These are phyloP conservation scores for Ophiocordyceps camponoti-rufipedis DNA, from an alignment of 2,329 filamentous ascomycete species.

Conservation along the genomic window DNA sequence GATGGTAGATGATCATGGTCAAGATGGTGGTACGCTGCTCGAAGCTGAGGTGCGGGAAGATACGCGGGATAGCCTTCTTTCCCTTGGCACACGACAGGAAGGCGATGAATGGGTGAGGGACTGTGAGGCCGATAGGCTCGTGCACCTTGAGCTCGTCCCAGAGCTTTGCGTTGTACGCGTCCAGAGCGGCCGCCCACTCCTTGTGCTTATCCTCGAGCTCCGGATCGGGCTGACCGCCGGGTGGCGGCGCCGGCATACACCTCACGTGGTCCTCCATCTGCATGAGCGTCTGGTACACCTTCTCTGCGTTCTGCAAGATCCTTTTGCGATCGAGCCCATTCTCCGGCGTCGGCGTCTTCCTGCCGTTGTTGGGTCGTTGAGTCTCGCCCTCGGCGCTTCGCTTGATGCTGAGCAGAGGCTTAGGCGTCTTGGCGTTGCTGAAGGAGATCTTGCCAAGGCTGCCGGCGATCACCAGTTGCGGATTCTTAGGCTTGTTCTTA, in stretches of 20 bases:
- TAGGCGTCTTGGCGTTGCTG: conserved; percentile 95
- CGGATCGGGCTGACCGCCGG: conserved; percentile 38
- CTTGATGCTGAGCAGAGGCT: conserved; percentile 90
- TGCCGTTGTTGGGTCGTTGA: conserved; percentile 31
- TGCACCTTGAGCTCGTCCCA: conserved; percentile 85
- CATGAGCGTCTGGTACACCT: conserved; percentile 77
- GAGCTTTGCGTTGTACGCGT: conserved; percentile 57
- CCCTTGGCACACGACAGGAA: conserved; percentile 90
- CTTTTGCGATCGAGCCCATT: conserved; percentile 61
- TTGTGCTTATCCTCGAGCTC: conserved; percentile 56
- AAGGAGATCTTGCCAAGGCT: conserved; percentile 97
- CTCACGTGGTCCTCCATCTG: conserved; percentile 86
- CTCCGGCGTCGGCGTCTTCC: conserved; percentile 16
- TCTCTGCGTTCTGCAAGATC: conserved; percentile 72
- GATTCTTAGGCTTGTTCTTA: conserved; percentile 95
- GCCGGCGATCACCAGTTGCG: conserved; percentile 88
- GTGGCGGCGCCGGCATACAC: conserved; percentile 50
- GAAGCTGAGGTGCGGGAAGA: conserved; percentile 83
- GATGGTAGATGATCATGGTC: conserved; percentile 86
- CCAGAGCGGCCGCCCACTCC: conserved; percentile 46
- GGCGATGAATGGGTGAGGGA: conserved; percentile 84
- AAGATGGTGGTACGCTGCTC: conserved; percentile 89
- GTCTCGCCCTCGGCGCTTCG: conserved; percentile 50
- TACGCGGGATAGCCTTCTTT: conserved; percentile 85
- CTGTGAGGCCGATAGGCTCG: conserved; percentile 65